Conservation (phyloP, 345 rosid species). For the Boechera divaricarpa region DNA sequence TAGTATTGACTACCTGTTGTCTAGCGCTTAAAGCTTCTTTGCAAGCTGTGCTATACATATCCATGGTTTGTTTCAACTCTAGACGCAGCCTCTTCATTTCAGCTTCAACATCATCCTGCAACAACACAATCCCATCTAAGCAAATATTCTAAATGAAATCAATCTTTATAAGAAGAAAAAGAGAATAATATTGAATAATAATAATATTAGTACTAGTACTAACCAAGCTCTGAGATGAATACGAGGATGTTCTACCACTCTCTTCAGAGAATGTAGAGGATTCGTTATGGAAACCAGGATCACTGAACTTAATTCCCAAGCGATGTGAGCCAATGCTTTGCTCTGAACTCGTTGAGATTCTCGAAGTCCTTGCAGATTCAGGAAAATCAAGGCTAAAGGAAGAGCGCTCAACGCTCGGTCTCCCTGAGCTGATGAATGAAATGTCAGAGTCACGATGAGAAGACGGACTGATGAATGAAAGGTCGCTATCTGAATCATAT, state of each 20-base stretch:
- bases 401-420: constrained; percentile 69
- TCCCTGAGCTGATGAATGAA: constrained; percentile 79
- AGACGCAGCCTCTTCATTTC: constrained; percentile 86
- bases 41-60: constrained; percentile 85
- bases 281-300: constrained; percentile 49
- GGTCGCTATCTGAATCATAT: constrained; percentile 66
- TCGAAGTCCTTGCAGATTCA: constrained; percentile 54
- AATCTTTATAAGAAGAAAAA: background rate
- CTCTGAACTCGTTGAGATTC: constrained; percentile 69
- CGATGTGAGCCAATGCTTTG: constrained; percentile 64
- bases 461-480: constrained; percentile 59
- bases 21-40: constrained; percentile 83
- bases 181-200: background rate
- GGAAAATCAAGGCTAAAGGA: constrained; percentile 56
- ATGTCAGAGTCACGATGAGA: constrained; percentile 63
- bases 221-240: constrained; percentile 65
- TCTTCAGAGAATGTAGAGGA: constrained; percentile 61
- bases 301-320: constrained; percentile 53
- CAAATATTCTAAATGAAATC: background rate
- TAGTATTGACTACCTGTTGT: constrained; percentile 59
- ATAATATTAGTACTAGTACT: constrained; percentile 43
- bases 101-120: constrained; percentile 80
- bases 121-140: constrained; percentile 23
- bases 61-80: constrained; percentile 96
- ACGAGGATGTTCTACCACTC: constrained; percentile 64